Evolutionary conservation across 1,284 basidiomycete genomes (phyloP), one percentile per base, ranked within the genome.

Genomic region (Cutaneotrichosporon arboriforme): DNA sequence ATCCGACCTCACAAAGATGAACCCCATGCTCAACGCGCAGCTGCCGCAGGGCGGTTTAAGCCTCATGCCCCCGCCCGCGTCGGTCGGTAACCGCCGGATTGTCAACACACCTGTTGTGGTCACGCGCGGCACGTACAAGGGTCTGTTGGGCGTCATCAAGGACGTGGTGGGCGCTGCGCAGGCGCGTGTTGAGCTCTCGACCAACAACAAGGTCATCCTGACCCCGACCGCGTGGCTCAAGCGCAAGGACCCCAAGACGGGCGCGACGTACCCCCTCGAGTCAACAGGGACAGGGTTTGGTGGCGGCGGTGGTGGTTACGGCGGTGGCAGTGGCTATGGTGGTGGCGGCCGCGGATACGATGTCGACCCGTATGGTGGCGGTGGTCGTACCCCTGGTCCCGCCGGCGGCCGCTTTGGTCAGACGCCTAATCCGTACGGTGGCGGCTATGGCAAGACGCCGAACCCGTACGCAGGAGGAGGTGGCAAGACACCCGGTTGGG

Each of bases 1-100:
- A 8, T 79, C 82, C 8, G 92, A 97, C 74, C 77, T 92, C n/a
- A 87, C 88, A n/a, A 93, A 94, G 76, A 87, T 94, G 85, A 97
- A 97, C 72, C 93, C 94, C 8, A 83, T 87, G 1, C 72, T 91
- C 44, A 67, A 73, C 36, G 64, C 67, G 37, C 67, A 70, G 42
- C 55, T 72, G n/a, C 69, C 68, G 3, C 57, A 54, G 36, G 72
- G 83, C 77, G 58, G 80, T 73, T 66, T 66, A 2, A 65, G 64
- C 34, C 58, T 66, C 75, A 82, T 49, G 80, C 83, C 52, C 69
- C 80, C 48, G 77, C 81, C 35, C 83, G 36, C 44, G 8, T 21
- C 83, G 83, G 52, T 87, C 83, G 4, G 86, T 84, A 53, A 80
- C 87, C 63, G 67, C 57, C 81, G 87, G 37, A 81, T 90, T 65